Percentiles rank a stretch among this genome's conserved stretches.
These are phyloP conservation scores for Yamadazyma spencermartinsiae DNA, from an alignment of 1,139 yeast genomes.

Conservation along the genomic window DNA sequence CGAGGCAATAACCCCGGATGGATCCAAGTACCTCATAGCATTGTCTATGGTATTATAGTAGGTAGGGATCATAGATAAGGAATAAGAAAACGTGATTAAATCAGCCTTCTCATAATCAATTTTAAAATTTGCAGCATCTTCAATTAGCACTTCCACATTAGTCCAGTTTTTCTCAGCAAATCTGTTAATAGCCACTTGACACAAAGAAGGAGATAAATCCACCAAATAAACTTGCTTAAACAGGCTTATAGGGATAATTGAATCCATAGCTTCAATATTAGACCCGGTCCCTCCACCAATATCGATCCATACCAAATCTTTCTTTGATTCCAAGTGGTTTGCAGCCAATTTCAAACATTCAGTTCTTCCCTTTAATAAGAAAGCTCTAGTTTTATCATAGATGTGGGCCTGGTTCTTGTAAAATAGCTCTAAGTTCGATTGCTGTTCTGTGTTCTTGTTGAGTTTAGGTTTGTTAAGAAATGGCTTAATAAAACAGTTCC, in stretches of 20 bases:
- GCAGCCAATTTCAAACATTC: constrained; percentile 61
- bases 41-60: constrained; percentile 80
- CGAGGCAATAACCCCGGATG: constrained; percentile 61
- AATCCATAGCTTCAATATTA: constrained; percentile 75
- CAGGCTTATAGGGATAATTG: constrained; percentile 47
- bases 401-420: constrained; percentile 75
- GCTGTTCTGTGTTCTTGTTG: constrained; percentile 36
- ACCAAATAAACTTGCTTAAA: constrained; percentile 71
- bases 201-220: constrained; percentile 74
- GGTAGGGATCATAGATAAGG: constrained; percentile 82
- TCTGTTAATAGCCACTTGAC: constrained; percentile 67
- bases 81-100: constrained; percentile 73
- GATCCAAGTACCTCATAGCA: constrained; percentile 52
- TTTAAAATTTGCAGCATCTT: constrained; percentile 72
- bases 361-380: constrained; percentile 69
- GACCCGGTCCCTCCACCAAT: constrained; percentile 87
- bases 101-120: constrained; percentile 52
- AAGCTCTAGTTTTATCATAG: constrained; percentile 68
- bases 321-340: constrained; percentile 47
- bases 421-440: constrained; percentile 67
- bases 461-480: constrained; percentile 38
- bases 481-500: constrained; percentile 72
- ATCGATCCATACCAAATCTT: constrained; percentile 73
- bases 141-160: constrained; percentile 68
- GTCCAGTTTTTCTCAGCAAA: constrained; percentile 52